These are phyloP conservation scores for Thalassiosira exigua DNA, from an alignment of 352 stramenopile genomes.

Conservation along the genomic window DNA sequence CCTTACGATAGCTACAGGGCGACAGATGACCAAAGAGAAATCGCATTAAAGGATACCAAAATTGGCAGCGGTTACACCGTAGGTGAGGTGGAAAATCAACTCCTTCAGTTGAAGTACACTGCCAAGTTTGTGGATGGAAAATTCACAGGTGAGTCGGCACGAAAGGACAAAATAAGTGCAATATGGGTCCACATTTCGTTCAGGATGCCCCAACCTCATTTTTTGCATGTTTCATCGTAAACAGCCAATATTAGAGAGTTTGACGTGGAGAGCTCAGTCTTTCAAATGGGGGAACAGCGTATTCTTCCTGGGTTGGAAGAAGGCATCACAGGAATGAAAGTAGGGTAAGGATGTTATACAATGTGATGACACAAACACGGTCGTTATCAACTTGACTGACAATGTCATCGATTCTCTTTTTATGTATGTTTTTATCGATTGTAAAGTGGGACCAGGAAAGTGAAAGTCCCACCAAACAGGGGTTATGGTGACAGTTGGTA, in stretches of 20 bases:
- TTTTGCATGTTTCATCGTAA: too few relatives aligned
- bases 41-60: constrained; percentile 44
- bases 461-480: constrained; percentile 81
- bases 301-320: constrained; percentile 88
- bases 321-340: constrained; percentile 89
- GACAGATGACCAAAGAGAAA: constrained; percentile 35
- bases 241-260: constrained; percentile 52
- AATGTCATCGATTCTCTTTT: too few relatives aligned
- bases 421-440: too few relatives aligned
- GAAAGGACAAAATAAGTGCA: too few relatives aligned
- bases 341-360: too few relatives aligned
- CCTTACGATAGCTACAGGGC: constrained; percentile 44
- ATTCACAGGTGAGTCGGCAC: too few relatives aligned
- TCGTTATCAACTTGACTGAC: too few relatives aligned
- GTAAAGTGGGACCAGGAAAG: constrained; percentile 85
- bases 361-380: too few relatives aligned
- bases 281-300: constrained; percentile 57
- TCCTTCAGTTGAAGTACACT: constrained; percentile 50
- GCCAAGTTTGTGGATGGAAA: constrained; percentile 50
- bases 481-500: constrained; percentile 73
- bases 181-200: too few relatives aligned
- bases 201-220: too few relatives aligned
- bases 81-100: constrained; percentile 25
- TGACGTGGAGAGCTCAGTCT: constrained; percentile 47
- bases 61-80: constrained; percentile 41